Evolutionary conservation across 2,329 filamentous ascomycete genomes (phyloP).

Genomic region (Phyllosticta capitalensis): DNA sequence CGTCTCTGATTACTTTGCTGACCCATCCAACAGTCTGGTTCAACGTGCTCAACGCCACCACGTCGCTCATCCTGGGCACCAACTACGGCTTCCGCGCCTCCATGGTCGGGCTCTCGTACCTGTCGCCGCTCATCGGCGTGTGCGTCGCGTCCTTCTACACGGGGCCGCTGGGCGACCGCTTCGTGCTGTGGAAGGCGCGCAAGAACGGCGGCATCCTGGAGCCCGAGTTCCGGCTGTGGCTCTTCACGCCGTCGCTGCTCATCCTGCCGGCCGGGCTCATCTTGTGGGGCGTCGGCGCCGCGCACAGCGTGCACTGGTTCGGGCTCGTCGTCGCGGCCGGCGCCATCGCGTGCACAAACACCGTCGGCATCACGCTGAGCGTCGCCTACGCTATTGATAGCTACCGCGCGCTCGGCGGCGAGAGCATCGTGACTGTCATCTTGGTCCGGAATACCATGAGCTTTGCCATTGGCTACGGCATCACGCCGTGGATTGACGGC

Average conservation of each 20-base stretch:
- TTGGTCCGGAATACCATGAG: constrained; percentile 41
- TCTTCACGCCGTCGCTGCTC: constrained; percentile 30
- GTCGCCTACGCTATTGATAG: constrained; percentile 41
- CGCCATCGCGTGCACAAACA: constrained; percentile 35
- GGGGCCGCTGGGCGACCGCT: constrained; percentile 26
- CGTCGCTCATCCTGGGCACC: constrained; percentile 29
- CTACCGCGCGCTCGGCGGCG: constrained; percentile 39
- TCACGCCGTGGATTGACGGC: constrained; percentile 36
- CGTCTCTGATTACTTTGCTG: too few species aligned
- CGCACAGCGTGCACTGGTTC: constrained; percentile 40
- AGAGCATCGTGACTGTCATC: constrained; percentile 43
- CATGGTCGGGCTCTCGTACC: constrained; percentile 30
- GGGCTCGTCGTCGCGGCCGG: constrained; percentile 42
- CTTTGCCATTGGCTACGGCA: constrained; percentile 43
- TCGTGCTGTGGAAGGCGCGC: constrained; percentile 26
- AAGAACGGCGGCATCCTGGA: constrained; percentile 31
- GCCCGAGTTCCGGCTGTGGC: constrained; percentile 32
- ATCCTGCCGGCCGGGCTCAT: constrained; percentile 37
- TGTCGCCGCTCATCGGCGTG: constrained; percentile 27
- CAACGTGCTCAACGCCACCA: constrained; percentile 35
- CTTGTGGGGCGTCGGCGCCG: constrained; percentile 44
- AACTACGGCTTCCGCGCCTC: constrained; percentile 29
- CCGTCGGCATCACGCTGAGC: constrained; percentile 34
- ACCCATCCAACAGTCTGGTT: constrained; percentile 29
- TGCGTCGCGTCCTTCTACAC: constrained; percentile 21